Percentiles rank a stretch among this genome's conserved stretches.
Evolutionary conservation across 176 grass and related monocot genomes (phyloP).

Genomic region (Panicum miliaceum): DNA sequence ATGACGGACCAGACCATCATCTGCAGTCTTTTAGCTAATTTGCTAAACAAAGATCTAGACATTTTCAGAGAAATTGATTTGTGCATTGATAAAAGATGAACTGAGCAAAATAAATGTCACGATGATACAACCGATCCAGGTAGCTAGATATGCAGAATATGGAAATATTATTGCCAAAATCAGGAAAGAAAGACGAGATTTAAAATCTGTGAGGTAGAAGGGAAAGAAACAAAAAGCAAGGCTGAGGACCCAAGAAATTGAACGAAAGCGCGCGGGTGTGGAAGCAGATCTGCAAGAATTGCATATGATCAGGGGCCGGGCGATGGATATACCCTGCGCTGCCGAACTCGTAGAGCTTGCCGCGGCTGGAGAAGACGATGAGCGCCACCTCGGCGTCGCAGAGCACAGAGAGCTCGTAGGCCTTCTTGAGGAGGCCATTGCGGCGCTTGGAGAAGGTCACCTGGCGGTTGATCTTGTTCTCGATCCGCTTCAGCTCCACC

Average conservation of each 20-base stretch:
- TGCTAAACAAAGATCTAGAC: background rate
- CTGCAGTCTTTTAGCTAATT: background rate
- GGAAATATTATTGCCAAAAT: constrained; percentile 16
- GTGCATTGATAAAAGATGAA: background rate
- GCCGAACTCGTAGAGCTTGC: constrained; percentile 73
- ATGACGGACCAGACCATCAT: background rate
- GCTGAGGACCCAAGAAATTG: background rate
- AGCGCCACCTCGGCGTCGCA: constrained; percentile 79
- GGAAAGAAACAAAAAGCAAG: background rate
- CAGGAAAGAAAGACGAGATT: constrained; percentile 24
- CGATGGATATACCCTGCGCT: constrained; percentile 48
- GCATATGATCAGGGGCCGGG: background rate
- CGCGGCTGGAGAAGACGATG: constrained; percentile 72
- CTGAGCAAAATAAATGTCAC: background rate
- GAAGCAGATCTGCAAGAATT: constrained; percentile 10
- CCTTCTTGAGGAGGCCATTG: constrained; percentile 77
- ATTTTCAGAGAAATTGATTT: background rate
- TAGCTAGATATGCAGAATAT: background rate
- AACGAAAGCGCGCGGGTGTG: background rate
- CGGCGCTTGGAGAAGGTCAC: constrained; percentile 82
- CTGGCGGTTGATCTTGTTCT: constrained; percentile 79
- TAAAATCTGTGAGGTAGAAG: background rate
- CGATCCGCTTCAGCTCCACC: constrained; percentile 75
- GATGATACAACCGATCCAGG: background rate
- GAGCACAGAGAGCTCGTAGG: constrained; percentile 73